phyloP scores from a whole-genome alignment of 1,284 basidiomycete species.

The Moniliella sp. region DNA sequence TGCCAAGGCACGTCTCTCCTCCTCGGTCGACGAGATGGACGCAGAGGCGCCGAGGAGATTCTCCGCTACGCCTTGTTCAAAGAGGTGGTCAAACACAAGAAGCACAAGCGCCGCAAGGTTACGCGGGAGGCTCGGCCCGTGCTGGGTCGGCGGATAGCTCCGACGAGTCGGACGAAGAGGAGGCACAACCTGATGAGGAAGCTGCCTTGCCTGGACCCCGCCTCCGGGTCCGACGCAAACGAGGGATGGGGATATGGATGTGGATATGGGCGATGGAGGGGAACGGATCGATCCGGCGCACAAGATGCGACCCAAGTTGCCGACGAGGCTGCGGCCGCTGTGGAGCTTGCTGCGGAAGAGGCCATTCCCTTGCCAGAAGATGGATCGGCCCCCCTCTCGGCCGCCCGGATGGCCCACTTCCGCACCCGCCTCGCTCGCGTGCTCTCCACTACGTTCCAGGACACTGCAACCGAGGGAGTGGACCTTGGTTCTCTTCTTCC shows the following conservation, averaged over 20 bases:
- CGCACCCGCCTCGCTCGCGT: slow-evolving; percentile 46
- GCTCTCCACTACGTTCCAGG: no score
- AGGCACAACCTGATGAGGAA: slow-evolving; percentile 7
- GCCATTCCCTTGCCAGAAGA: no score
- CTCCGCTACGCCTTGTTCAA: slow-evolving; percentile 93
- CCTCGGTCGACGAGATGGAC: slow-evolving; percentile 63
- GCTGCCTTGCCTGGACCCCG: slow-evolving; percentile 3
- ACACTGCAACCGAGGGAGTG: no score
- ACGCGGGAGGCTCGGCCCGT: slow-evolving; percentile 18
- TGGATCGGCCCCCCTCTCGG: no score
- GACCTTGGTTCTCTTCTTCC: no score
- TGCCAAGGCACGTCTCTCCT: slow-evolving; percentile 75
- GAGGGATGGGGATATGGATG: no score
- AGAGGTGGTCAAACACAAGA: slow-evolving; percentile 58
- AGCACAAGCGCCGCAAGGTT: slow-evolving; percentile 39
- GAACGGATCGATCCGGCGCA: no score
- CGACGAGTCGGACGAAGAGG: slow-evolving; percentile 5
- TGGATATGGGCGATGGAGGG: no score
- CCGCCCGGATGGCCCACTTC: slow-evolving; percentile 10
- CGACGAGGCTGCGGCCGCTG: no score
- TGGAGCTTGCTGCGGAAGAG: no score
- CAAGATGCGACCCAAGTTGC: no score
- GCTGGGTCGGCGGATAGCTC: slow-evolving; percentile 41
- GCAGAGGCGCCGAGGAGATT: slow-evolving; percentile 81
- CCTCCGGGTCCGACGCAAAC: no score